Evolutionary conservation across 495 filamentous ascomycete genomes (phyloP).

Genomic region (Xylona heveae): DNA sequence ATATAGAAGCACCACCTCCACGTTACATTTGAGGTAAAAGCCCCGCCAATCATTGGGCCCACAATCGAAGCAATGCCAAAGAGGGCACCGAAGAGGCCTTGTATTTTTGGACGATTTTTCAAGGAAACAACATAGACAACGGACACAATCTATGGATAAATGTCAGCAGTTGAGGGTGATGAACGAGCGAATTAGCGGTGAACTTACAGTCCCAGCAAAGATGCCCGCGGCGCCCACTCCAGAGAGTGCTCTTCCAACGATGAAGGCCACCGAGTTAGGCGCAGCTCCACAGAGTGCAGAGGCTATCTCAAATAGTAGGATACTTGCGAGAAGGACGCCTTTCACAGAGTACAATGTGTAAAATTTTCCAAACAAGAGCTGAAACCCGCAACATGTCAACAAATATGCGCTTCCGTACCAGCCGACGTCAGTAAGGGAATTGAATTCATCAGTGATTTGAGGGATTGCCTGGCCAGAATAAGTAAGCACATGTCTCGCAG

Average conservation of each 20-base stretch:
- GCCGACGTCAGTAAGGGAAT: slow-evolving; percentile 12
- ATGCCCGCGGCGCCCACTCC: slow-evolving; percentile 13
- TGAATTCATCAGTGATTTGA: slow-evolving; percentile 13
- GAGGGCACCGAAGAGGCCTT: no score
- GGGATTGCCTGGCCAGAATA: no score
- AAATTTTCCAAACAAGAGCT: slow-evolving; percentile 16
- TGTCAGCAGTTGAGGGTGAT: slow-evolving; percentile 7
- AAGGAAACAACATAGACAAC: no score
- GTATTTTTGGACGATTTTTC: no score
- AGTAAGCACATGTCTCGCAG: no score
- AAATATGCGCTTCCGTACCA: slow-evolving; percentile 14
- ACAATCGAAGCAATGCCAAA: slow-evolving; percentile 14
- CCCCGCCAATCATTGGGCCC: slow-evolving; percentile 9
- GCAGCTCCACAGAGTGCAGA: slow-evolving; percentile 15
- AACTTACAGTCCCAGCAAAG: slow-evolving; percentile 11
- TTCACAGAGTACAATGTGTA: slow-evolving; percentile 15
- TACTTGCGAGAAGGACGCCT: slow-evolving; percentile 9
- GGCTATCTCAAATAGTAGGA: slow-evolving; percentile 12
- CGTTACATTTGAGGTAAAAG: slow-evolving; percentile 3
- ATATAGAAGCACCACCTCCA: slow-evolving; percentile 10
- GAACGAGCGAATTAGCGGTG: no score
- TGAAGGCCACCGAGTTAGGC: slow-evolving; percentile 11
- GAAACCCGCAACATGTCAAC: slow-evolving; percentile 14
- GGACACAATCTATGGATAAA: no score
- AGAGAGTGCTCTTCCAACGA: slow-evolving; percentile 15